Evolutionary conservation across 2,329 filamentous ascomycete genomes (phyloP), one percentile per base, ranked within the genome.

Genomic region (Pseudopyricularia cyperi): DNA sequence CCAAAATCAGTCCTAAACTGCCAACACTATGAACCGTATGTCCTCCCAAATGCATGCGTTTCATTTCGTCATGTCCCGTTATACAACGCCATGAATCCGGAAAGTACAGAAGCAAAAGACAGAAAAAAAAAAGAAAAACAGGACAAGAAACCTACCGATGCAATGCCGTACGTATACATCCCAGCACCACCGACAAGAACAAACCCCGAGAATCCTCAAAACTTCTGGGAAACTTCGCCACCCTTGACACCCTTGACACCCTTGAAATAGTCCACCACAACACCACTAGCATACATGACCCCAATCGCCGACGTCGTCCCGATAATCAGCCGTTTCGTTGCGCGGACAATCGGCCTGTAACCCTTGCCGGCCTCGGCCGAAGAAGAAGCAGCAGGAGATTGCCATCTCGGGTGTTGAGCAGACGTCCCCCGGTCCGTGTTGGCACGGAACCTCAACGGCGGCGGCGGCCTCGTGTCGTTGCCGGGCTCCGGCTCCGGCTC

Each of bases 211-310:
- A 26, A 15, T 34, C 22, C 19, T 60, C 53, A 68, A 26, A 67
- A 58, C 7, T 66, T 62, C 42, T 57, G 63, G 0, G 66, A 63
- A 1, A 66, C 73, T 51, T 58, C 61, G 8, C 50, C 50, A 3
- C 72, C 74, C 0, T 73, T 72, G 0, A 70, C n/a, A n/a, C n/a
- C n/a, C n/a, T n/a, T n/a, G 28, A 9, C 5, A 77, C 44, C n/a
- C n/a, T 66, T 70, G 53, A 81, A 73, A 52, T 75, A 78, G 57
- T 85, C 80, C 1, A 69, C 68, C n/a, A 80, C 66, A 14, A 80
- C 72, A 8, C 80, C 79, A 19, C 79, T 65, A 1, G 72, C 74
- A 58, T 84, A 86, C 1, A 74, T 74, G 2, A 75, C 65, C 1
- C 73, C 79, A 1, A 71, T 77, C 2, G 79, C 66, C 64, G 73